phyloP scores from a whole-genome alignment of 2,329 filamentous ascomycete genomes.

The Sphaceloma murrayae region DNA sequence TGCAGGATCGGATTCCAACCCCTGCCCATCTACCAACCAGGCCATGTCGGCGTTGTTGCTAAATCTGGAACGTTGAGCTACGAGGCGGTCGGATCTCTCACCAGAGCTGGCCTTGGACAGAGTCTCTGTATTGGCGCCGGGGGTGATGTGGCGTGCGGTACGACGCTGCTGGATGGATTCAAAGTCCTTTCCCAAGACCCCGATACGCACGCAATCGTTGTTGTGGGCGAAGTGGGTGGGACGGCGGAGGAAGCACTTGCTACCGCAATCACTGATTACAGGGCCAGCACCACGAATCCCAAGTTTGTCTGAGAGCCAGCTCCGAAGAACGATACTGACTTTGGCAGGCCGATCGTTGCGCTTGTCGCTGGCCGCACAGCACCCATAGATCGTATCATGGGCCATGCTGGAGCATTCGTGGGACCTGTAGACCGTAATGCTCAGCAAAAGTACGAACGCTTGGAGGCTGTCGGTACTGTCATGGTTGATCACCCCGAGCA shows the following conservation, averaged over 20 bases:
- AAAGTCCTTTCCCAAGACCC: conserved; percentile 56
- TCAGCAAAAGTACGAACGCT: conserved; percentile 54
- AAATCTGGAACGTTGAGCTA: conserved; percentile 75
- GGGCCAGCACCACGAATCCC: conserved; percentile 45
- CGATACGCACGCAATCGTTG: conserved; percentile 60
- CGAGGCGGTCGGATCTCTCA: conserved; percentile 66
- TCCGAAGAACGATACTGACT: conserved; percentile 10
- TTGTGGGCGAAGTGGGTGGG: conserved; percentile 65
- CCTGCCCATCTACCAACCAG: conserved; percentile 59
- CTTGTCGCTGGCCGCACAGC: conserved; percentile 58
- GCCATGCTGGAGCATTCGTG: conserved; percentile 66
- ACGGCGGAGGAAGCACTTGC: conserved; percentile 61
- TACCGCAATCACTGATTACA: conserved; percentile 62
- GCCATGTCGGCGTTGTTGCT: conserved; percentile 64
- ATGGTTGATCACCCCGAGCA: conserved; percentile 69
- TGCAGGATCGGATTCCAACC: conserved; percentile 71
- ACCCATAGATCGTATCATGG: conserved; percentile 60
- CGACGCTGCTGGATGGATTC: conserved; percentile 62
- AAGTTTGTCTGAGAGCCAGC: conserved; percentile 43
- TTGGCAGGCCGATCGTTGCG: conserved; percentile 57
- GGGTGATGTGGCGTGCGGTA: conserved; percentile 64
- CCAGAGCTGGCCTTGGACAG: conserved; percentile 64
- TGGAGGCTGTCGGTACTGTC: conserved; percentile 56
- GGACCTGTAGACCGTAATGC: conserved; percentile 57
- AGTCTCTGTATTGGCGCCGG: conserved; percentile 70